Evolutionary conservation across 768 basidiomycete species (phyloP).

Genomic region (Rhizopogon roseolus): DNA sequence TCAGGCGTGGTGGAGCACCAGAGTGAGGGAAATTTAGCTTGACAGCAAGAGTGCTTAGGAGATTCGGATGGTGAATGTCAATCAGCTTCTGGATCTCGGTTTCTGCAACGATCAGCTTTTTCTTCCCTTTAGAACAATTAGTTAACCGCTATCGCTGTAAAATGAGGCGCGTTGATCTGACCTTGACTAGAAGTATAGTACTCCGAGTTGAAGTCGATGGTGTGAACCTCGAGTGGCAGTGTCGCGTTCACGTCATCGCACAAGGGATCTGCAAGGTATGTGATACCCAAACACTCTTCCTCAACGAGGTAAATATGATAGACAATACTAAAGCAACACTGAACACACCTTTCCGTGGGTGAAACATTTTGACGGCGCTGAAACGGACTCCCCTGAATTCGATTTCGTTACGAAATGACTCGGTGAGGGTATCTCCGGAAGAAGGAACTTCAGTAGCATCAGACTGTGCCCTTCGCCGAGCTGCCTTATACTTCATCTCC

Average conservation of each 20-base stretch:
- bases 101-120: conserved; percentile 66
- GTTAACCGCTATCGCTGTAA: not conserved
- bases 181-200: conserved; percentile 72
- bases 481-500: conserved; percentile 45
- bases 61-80: conserved; percentile 56
- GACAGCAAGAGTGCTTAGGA: conserved; percentile 64
- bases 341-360: conserved; percentile 58
- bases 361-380: conserved; percentile 63
- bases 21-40: conserved; percentile 53
- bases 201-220: conserved; percentile 58
- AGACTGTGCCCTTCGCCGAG: conserved; percentile 62
- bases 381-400: conserved; percentile 57
- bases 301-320: not conserved
- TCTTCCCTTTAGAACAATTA: conserved; percentile 39
- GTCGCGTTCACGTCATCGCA: conserved; percentile 58
- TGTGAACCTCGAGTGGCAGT: conserved; percentile 62
- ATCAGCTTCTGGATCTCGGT: conserved; percentile 59
- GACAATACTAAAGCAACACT: not conserved
- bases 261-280: conserved; percentile 72
- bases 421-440: conserved; percentile 46
- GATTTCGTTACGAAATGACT: conserved; percentile 56
- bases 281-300: conserved; percentile 57
- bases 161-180: conserved; percentile 3
- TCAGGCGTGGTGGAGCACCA: conserved; percentile 46
- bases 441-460: conserved; percentile 64